A percentile compares a stretch with the other conserved stretches of the same genome.
phyloP scores from a whole-genome alignment of 495 filamentous ascomycete genomes.

The Penicillium dipodomyicola region DNA sequence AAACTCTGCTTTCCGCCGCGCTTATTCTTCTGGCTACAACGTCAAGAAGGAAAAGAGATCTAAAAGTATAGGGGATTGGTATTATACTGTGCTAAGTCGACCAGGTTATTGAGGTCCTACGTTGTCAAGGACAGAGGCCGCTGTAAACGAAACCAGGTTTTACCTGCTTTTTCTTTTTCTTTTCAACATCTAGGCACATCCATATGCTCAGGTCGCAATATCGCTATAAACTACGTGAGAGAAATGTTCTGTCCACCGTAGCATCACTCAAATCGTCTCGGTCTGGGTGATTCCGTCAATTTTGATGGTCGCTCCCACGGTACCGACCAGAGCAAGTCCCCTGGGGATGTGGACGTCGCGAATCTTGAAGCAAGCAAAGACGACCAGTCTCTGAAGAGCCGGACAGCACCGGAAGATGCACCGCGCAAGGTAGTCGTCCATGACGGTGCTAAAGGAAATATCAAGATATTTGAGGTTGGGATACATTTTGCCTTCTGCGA shows the following conservation, averaged over 20 bases:
- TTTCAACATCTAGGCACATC: background rate
- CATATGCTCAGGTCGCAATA: background rate
- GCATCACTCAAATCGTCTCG: slow-evolving; percentile 14
- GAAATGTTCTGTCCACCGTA: background rate
- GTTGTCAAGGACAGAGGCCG: background rate
- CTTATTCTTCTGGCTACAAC: background rate
- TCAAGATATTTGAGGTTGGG: slow-evolving; percentile 66
- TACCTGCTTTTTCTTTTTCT: background rate
- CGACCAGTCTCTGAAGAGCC: slow-evolving; percentile 64
- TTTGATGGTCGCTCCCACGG: slow-evolving; percentile 36
- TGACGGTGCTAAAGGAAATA: slow-evolving; percentile 70
- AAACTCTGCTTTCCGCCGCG: background rate
- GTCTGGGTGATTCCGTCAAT: slow-evolving; percentile 46
- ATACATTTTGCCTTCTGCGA: slow-evolving; percentile 59
- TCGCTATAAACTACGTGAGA: background rate
- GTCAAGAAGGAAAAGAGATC: background rate
- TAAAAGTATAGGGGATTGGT: too few species aligned
- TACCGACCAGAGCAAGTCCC: slow-evolving; percentile 73
- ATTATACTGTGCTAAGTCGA: too few species aligned
- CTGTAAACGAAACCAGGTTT: background rate
- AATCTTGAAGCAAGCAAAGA: slow-evolving; percentile 83
- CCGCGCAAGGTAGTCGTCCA: slow-evolving; percentile 71
- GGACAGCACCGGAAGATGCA: slow-evolving; percentile 76
- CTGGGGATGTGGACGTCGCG: slow-evolving; percentile 64
- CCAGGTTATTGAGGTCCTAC: background rate